Percentiles rank a stretch among this genome's conserved stretches.
These are phyloP conservation scores for Kwoniella sp. DNA, from an alignment of 768 basidiomycete genomes.

Conservation along the genomic window DNA sequence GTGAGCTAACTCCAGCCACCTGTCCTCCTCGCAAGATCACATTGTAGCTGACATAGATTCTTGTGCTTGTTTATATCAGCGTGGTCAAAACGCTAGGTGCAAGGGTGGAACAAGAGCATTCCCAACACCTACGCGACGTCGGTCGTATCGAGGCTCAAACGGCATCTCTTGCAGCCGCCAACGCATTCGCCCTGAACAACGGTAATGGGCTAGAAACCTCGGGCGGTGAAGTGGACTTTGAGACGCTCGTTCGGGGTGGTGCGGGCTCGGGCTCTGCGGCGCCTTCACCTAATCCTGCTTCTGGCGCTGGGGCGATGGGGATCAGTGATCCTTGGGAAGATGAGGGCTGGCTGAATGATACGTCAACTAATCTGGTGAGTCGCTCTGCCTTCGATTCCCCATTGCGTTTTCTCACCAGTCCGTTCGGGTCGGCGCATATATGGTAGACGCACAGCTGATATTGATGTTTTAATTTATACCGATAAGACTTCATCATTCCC, in stretches of 20 bases:
- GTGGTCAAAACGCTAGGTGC: constrained; percentile 62
- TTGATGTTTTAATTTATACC: not conserved
- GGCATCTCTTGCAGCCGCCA: constrained; percentile 56
- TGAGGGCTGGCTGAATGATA: constrained; percentile 39
- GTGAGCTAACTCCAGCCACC: too few species aligned
- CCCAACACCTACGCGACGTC: constrained; percentile 87
- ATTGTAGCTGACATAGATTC: too few species aligned
- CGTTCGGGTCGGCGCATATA: too few species aligned
- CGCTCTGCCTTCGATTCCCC: not conserved
- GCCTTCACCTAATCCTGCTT: constrained; percentile 15
- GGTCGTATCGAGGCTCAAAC: constrained; percentile 78
- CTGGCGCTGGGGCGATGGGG: not conserved
- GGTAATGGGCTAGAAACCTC: constrained; percentile 8
- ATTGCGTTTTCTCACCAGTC: too few species aligned
- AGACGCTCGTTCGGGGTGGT: constrained; percentile 49
- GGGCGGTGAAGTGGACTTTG: constrained; percentile 74
- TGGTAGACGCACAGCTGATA: not conserved
- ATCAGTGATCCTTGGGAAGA: constrained; percentile 46
- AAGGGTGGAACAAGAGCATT: constrained; percentile 89
- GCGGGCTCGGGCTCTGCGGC: not conserved
- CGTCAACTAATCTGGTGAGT: constrained; percentile 31
- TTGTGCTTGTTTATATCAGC: too few species aligned
- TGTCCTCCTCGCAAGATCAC: too few species aligned
- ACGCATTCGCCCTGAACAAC: constrained; percentile 60
- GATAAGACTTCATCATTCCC: constrained; percentile 23